Percentiles rank a stretch among this genome's conserved stretches.
Conservation (phyloP, 768 basidiomycete genomes). For the Boletus fagicola region DNA sequence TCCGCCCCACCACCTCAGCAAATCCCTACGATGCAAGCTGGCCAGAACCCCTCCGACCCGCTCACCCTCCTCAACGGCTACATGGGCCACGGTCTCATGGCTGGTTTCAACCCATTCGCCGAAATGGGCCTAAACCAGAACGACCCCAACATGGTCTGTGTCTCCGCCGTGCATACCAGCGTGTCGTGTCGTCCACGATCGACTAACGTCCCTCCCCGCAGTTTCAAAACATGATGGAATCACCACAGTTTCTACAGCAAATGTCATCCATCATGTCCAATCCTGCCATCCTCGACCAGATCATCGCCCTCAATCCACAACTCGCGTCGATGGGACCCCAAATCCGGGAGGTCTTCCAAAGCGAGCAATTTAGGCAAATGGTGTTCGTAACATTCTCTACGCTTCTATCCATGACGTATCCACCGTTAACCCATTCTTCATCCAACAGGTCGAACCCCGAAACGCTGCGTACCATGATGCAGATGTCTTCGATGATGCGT, state of each 20-base stretch:
- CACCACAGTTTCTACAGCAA: constrained; percentile 80
- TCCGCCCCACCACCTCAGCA: constrained; percentile 40
- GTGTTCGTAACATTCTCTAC: constrained; percentile 44
- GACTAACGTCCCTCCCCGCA: constrained; percentile 27
- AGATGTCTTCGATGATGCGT: constrained; percentile 51
- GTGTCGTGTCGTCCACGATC: background rate
- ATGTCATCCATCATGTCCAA: constrained; percentile 87
- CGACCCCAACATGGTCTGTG: constrained; percentile 88
- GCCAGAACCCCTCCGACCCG: constrained; percentile 85
- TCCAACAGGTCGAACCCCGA: constrained; percentile 69
- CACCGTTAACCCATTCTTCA: background rate
- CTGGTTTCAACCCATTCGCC: constrained; percentile 88
- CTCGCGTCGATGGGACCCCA: constrained; percentile 74
- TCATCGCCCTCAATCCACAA: constrained; percentile 81
- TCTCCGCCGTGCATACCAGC: constrained; percentile 1
- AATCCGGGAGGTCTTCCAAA: constrained; percentile 75
- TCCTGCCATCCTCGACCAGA: constrained; percentile 84
- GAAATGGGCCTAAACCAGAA: constrained; percentile 88
- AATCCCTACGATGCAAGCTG: constrained; percentile 84
- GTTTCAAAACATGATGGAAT: constrained; percentile 85
- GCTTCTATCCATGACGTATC: background rate
- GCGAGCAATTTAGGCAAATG: constrained; percentile 70
- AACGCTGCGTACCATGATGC: constrained; percentile 68
- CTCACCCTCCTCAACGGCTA: constrained; percentile 80
- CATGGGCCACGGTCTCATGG: constrained; percentile 75